phyloP scores from a whole-genome alignment of 2,329 filamentous ascomycete species.

The Ophiostoma australiae region DNA sequence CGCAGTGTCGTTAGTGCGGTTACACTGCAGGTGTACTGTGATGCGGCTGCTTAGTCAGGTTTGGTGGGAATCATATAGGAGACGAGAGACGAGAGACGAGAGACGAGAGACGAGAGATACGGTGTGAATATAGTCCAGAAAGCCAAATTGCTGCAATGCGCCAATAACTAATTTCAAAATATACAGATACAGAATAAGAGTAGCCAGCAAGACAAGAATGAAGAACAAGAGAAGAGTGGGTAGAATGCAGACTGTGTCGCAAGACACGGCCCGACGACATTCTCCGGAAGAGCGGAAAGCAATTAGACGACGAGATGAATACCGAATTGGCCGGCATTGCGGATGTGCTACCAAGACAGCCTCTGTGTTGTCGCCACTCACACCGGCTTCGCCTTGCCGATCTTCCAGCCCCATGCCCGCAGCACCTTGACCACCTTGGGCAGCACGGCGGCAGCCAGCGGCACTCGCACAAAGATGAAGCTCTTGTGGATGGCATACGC shows the following conservation, averaged over 20 bases:
- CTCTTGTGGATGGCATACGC: conserved; percentile 98
- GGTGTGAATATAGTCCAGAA: not conserved
- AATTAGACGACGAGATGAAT: not conserved
- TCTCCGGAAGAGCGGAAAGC: not conserved
- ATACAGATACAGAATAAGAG: not conserved
- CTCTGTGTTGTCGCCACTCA: not conserved
- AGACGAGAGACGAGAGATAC: not conserved
- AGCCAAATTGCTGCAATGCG: conserved; percentile 3
- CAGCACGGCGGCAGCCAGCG: conserved; percentile 80
- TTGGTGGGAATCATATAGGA: not conserved
- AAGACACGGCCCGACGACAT: not conserved
- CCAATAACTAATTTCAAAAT: not conserved
- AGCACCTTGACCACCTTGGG: conserved; percentile 92
- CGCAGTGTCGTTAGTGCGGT: not conserved
- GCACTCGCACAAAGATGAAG: conserved; percentile 93
- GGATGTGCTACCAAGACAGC: no score
- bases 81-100: not conserved
- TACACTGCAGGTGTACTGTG: not conserved
- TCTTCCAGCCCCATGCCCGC: conserved; percentile 87
- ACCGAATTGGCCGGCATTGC: no score
- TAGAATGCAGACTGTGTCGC: not conserved
- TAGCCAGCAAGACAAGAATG: not conserved
- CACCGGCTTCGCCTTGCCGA: conserved; percentile 61
- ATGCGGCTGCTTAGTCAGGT: not conserved
- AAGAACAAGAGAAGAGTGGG: not conserved